phyloP scores from a whole-genome alignment of 805 yeast genomes.

The Saccharomycopsis sp. region DNA sequence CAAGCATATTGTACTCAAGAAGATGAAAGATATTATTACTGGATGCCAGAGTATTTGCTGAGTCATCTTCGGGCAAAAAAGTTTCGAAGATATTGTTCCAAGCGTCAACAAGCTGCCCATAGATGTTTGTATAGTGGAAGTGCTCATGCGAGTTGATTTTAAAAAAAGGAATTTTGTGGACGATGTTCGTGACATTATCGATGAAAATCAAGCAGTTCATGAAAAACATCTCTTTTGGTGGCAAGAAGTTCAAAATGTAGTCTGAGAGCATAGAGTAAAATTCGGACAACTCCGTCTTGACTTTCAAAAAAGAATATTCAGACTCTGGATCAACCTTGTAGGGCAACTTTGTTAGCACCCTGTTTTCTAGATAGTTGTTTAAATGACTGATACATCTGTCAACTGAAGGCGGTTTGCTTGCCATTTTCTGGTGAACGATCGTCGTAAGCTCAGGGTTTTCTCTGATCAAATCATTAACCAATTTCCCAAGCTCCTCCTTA shows the following conservation, averaged over 20 bases:
- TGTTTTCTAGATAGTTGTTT: conserved; percentile 34
- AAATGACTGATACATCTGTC: conserved; percentile 46
- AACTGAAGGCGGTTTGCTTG: conserved; percentile 37
- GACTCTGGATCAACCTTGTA: conserved; percentile 66
- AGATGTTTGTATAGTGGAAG: conserved; percentile 19
- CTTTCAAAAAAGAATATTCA: conserved; percentile 72
- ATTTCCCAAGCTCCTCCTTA: conserved; percentile 42
- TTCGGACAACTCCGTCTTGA: conserved; percentile 59
- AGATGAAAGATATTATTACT: conserved; percentile 13
- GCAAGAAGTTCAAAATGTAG: conserved; percentile 63
- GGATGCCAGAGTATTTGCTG: not conserved
- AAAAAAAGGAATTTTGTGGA: conserved; percentile 64
- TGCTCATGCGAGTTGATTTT: conserved; percentile 26
- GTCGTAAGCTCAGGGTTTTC: conserved; percentile 55
- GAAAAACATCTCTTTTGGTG: conserved; percentile 57
- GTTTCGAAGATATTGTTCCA: conserved; percentile 15
- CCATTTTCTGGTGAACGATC: conserved; percentile 35
- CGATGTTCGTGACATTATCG: conserved; percentile 50
- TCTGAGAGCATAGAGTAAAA: conserved; percentile 68
- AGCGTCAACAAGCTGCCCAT: conserved; percentile 14
- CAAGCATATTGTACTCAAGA: conserved; percentile 12
- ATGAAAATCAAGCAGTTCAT: conserved; percentile 53
- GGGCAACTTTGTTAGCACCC: conserved; percentile 50
- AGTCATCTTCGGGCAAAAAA: not conserved
- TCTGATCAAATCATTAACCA: conserved; percentile 47